Evolutionary conservation across 2,329 filamentous ascomycete species (phyloP).

Genomic region (Cephalotrichum gorgonifer): DNA sequence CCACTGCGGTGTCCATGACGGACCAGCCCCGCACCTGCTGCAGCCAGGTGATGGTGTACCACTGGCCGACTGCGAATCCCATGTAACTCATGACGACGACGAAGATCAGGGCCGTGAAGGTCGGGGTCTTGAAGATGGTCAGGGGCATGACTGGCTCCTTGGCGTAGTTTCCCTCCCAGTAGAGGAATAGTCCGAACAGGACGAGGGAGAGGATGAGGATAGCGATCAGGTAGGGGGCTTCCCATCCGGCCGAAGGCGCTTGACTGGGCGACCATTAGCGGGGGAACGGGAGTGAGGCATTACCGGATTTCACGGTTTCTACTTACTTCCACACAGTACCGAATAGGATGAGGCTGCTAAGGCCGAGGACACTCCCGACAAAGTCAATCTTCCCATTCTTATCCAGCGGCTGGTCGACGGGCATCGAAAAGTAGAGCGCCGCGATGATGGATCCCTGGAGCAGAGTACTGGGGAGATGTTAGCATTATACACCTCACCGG

Average conservation of each 20-base stretch:
- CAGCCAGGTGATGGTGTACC: constrained; percentile 39
- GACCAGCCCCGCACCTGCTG: constrained; percentile 28
- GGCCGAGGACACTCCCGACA: constrained; percentile 30
- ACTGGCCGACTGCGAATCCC: constrained; percentile 42
- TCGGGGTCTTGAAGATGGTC: constrained; percentile 27
- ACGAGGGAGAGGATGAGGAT: constrained; percentile 46
- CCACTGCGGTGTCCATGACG: constrained; percentile 32
- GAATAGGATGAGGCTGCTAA: constrained; percentile 47
- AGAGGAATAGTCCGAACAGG: constrained; percentile 43
- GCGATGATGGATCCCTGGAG: neutral
- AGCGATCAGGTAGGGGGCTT: constrained; percentile 40
- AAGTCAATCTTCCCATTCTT: constrained; percentile 21
- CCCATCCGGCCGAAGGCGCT: constrained; percentile 49
- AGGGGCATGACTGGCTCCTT: constrained; percentile 45
- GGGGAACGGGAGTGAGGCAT: neutral
- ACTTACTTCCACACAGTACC: constrained; percentile 53
- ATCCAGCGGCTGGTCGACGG: constrained; percentile 2
- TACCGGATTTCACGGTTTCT: neutral
- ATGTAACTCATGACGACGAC: constrained; percentile 44
- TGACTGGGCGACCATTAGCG: constrained; percentile 22
- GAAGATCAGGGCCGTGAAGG: constrained; percentile 30
- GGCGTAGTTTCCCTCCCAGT: constrained; percentile 37
- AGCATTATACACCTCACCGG: neutral
- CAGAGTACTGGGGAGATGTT: neutral
- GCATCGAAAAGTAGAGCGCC: constrained; percentile 3